These are phyloP conservation scores for Carpinus viminea DNA, from an alignment of 306 rosid genomes.

Conservation along the genomic window DNA sequence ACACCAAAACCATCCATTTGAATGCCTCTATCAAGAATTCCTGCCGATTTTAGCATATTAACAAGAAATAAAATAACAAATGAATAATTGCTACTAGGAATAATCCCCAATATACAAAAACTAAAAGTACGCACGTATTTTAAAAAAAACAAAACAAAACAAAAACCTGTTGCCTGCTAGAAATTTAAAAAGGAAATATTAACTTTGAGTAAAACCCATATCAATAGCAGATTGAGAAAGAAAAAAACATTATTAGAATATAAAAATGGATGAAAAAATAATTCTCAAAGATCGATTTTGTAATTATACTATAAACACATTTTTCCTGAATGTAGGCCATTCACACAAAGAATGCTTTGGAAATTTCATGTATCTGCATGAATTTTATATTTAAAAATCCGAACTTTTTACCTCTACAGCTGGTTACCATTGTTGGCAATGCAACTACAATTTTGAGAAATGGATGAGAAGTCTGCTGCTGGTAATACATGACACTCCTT, in stretches of 20 bases:
- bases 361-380: neutral
- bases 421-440: constrained; percentile 93
- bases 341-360: neutral
- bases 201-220: neutral
- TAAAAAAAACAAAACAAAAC: neutral
- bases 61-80: constrained; percentile 21
- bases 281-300: neutral
- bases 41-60: constrained; percentile 45
- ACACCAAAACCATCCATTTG: constrained; percentile 85
- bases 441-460: constrained; percentile 94
- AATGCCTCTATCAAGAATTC: constrained; percentile 94
- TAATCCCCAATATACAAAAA: constrained; percentile 13
- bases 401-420: constrained; percentile 81
- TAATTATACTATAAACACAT: neutral
- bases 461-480: constrained; percentile 66
- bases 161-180: too few species aligned
- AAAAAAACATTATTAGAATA: neutral
- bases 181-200: neutral
- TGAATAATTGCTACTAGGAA: constrained; percentile 12
- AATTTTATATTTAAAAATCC: neutral
- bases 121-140: neutral
- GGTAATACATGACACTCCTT: constrained; percentile 90
- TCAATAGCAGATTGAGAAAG: neutral
- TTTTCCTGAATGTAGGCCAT: neutral
- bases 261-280: neutral